Percentiles rank a stretch among this genome's conserved stretches.
phyloP scores from a whole-genome alignment of 139 green algal species.

The Coelastrella sp. region DNA sequence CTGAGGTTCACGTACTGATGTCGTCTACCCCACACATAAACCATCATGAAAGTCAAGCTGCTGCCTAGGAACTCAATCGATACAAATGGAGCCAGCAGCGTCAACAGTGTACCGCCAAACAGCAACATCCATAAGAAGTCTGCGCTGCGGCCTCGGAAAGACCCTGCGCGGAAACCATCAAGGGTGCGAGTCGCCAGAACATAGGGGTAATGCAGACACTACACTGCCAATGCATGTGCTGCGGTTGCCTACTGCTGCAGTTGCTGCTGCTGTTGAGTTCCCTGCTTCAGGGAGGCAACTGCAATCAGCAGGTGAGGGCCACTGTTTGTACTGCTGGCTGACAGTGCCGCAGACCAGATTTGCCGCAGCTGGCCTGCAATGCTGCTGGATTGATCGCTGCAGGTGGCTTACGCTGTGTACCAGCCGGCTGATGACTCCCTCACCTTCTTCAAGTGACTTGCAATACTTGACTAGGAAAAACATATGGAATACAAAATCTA shows the following conservation, averaged over 20 bases:
- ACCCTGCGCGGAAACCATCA: slow-evolving; percentile 57
- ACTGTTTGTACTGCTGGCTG: background rate
- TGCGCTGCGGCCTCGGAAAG: slow-evolving; percentile 90
- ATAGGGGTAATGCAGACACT: background rate
- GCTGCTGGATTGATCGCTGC: background rate
- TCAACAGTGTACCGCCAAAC: slow-evolving; percentile 88
- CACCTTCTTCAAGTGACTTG: slow-evolving; percentile 95
- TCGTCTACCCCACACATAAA: slow-evolving; percentile 97
- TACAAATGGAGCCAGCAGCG: slow-evolving; percentile 85
- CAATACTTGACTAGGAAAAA: slow-evolving; percentile 99
- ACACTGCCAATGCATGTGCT: background rate
- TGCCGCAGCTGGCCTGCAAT: background rate
- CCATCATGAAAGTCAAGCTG: slow-evolving; percentile 98
- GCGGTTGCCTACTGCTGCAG: slow-evolving; percentile 13
- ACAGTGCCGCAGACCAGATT: too few species aligned
- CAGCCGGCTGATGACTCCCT: background rate
- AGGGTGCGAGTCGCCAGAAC: background rate
- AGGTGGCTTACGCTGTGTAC: background rate
- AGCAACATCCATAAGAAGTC: slow-evolving; percentile 99
- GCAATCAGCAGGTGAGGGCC: background rate
- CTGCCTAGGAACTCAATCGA: slow-evolving; percentile 97
- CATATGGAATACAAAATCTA: slow-evolving; percentile 99
- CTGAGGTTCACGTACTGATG: slow-evolving; percentile 94
- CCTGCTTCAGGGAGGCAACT: too few species aligned
- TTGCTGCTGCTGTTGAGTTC: background rate